Evolutionary conservation across 2,329 filamentous ascomycete genomes (phyloP), one percentile per base, ranked within the genome.

Genomic region (Talaromyces sp.): DNA sequence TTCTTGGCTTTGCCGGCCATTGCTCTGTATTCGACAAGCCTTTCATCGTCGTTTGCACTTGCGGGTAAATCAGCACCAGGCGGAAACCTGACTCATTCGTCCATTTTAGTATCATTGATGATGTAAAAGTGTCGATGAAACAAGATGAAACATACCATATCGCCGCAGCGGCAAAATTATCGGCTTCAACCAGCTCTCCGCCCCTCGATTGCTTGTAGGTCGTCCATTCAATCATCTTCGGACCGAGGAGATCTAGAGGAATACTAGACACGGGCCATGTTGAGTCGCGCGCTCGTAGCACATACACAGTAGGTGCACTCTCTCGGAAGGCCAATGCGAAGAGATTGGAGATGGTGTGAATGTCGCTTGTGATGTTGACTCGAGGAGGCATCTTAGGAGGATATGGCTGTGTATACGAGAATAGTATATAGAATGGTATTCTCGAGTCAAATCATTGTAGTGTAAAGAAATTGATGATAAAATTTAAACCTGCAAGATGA

Each of bases 111-210:
- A 6, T 6, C 22, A 13, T 14, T 1, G 24, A 24, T 22, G 10
- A 9, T 41, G 2, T 1, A 31, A 6, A 6, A 31, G 4, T 31
- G 27, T 31, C 27, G 27, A 6, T 31, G 13, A 35, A 37, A 57
- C 47, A 10, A 24, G 22, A 22, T 14, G 10, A 50, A 16, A 24
- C 50, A 39, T 43, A 67, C 65, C 65, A 67, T 39, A 67, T 62
- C 4, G 65, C 65, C 19, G 60, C 65, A 1, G 65, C 65, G 9
- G 65, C 65, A 16, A 60, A 67, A 27, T 67, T 35, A 9, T 60
- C 65, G 4, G 65, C 62, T 60, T 67, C 62, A 3, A 60, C 52
- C 52, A 67, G 6, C 52, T 67, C 62, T 19, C 27, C 62, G 2
- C 65, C 65, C 3, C 7, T 37, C 8, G 43, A 31, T 22, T 49